Evolutionary conservation across 148 eudicot species (phyloP).

Genomic region (Simmondsia chinensis): DNA sequence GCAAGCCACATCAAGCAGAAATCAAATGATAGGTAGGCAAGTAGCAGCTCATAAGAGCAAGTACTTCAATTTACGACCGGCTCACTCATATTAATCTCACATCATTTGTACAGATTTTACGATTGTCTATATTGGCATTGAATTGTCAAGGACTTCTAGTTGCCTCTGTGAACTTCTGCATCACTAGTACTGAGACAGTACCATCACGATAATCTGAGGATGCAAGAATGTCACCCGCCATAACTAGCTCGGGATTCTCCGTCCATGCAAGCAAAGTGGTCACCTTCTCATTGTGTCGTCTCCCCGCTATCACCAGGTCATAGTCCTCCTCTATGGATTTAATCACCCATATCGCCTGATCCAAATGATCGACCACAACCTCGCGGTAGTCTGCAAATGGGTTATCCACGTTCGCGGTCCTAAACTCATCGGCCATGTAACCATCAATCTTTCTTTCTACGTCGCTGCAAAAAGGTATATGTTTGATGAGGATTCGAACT

Average conservation of each 20-base stretch:
- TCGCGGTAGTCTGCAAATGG: neutral
- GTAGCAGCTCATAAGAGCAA: too few relatives aligned
- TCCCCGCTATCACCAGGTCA: slow-evolving; percentile 5
- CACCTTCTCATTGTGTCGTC: neutral
- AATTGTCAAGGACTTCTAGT: too few relatives aligned
- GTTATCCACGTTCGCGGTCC: neutral
- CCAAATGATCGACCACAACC: neutral
- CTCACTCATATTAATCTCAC: too few relatives aligned
- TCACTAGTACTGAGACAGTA: neutral
- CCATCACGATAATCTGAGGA: neutral
- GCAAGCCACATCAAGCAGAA: too few relatives aligned
- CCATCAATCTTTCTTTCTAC: neutral
- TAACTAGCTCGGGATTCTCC: slow-evolving; percentile 1
- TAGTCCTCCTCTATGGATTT: neutral
- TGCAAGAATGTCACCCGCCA: neutral
- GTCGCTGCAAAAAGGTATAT: neutral
- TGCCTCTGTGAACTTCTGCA: too few relatives aligned
- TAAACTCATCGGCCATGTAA: neutral
- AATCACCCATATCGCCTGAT: neutral
- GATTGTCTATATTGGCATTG: too few relatives aligned
- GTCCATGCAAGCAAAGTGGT: neutral
- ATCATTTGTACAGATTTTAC: too few relatives aligned
- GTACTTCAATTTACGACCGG: too few relatives aligned
- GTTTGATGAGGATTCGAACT: neutral
- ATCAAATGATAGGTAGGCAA: too few relatives aligned